Conservation (phyloP, 805 yeast species). For the Blastobotrys americana region DNA sequence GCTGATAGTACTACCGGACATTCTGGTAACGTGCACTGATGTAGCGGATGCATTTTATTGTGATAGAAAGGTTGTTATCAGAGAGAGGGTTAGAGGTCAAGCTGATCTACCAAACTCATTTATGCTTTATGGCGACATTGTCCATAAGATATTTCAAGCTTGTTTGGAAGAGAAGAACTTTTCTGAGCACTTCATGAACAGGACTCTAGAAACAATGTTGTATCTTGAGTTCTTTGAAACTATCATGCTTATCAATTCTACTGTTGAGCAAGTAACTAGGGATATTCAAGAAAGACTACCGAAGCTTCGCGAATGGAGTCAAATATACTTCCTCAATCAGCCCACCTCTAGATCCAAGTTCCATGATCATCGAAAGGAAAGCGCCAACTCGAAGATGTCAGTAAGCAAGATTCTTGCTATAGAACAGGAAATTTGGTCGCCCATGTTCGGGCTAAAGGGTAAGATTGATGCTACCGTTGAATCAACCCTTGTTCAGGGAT, state of each 20-base stretch:
- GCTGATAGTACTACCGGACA: slow-evolving; percentile 80
- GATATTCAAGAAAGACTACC: slow-evolving; percentile 48
- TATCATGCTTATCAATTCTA: slow-evolving; percentile 48
- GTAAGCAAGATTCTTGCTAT: slow-evolving; percentile 66
- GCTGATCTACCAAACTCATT: slow-evolving; percentile 32
- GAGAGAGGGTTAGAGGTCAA: slow-evolving; percentile 52
- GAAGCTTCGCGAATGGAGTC: slow-evolving; percentile 27
- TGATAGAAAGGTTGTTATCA: slow-evolving; percentile 59
- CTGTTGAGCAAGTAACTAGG: slow-evolving; percentile 43
- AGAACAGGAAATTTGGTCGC: slow-evolving; percentile 91
- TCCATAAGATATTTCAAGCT: slow-evolving; percentile 67
- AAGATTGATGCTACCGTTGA: slow-evolving; percentile 81
- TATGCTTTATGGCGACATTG: slow-evolving; percentile 73
- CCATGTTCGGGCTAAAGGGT: slow-evolving; percentile 83
- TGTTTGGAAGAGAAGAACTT: slow-evolving; percentile 40
- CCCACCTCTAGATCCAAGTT: slow-evolving; percentile 10
- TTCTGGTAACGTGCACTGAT: slow-evolving; percentile 70
- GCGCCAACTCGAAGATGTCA: slow-evolving; percentile 39
- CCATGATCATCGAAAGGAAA: slow-evolving; percentile 18
- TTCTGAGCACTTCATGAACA: slow-evolving; percentile 34
- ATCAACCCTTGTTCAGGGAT: slow-evolving; percentile 38
- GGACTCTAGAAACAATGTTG: slow-evolving; percentile 26
- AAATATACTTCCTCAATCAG: slow-evolving; percentile 16
- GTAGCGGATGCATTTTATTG: slow-evolving; percentile 73
- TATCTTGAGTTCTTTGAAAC: slow-evolving; percentile 27